Conservation (phyloP, 2,329 filamentous ascomycete species). For the Trichoderma gracile region DNA sequence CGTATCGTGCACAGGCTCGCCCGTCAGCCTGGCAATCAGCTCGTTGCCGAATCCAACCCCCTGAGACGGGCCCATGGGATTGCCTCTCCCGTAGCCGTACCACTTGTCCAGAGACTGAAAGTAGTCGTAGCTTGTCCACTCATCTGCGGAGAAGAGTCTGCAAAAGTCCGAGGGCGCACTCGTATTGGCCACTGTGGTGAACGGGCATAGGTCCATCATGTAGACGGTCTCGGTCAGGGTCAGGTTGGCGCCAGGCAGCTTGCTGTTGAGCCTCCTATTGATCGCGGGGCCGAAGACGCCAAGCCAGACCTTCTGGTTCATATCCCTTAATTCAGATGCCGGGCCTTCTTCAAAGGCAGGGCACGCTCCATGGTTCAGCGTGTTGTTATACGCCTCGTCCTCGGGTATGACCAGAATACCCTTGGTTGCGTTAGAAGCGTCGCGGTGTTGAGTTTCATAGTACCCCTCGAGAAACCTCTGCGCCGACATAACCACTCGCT, state of each 20-base stretch:
- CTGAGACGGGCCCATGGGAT: conserved; percentile 77
- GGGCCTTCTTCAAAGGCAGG: conserved; percentile 65
- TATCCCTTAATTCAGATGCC: conserved; percentile 48
- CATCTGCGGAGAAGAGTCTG: conserved; percentile 66
- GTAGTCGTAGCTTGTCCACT: conserved; percentile 82
- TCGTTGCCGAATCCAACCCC: conserved; percentile 89
- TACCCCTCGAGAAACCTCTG: conserved; percentile 75
- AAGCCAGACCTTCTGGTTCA: conserved; percentile 59
- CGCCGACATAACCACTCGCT: conserved; percentile 73
- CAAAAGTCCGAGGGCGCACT: conserved; percentile 70
- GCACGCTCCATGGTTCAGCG: conserved; percentile 74
- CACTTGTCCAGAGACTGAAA: conserved; percentile 78
- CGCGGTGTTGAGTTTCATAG: conserved; percentile 48
- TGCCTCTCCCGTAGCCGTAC: conserved; percentile 78
- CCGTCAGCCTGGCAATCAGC: conserved; percentile 76
- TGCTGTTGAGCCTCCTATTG: conserved; percentile 65
- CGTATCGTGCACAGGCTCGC: conserved; percentile 65
- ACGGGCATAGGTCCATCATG: conserved; percentile 89
- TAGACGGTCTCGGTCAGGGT: conserved; percentile 62
- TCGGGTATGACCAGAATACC: conserved; percentile 71
- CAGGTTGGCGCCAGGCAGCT: conserved; percentile 68
- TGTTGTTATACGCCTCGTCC: conserved; percentile 69
- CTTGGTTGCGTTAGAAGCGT: conserved; percentile 49
- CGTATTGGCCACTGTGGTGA: conserved; percentile 69
- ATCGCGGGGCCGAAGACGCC: conserved; percentile 67